phyloP scores from a whole-genome alignment of 257 asterid genomes.

The Ilex asprella region DNA sequence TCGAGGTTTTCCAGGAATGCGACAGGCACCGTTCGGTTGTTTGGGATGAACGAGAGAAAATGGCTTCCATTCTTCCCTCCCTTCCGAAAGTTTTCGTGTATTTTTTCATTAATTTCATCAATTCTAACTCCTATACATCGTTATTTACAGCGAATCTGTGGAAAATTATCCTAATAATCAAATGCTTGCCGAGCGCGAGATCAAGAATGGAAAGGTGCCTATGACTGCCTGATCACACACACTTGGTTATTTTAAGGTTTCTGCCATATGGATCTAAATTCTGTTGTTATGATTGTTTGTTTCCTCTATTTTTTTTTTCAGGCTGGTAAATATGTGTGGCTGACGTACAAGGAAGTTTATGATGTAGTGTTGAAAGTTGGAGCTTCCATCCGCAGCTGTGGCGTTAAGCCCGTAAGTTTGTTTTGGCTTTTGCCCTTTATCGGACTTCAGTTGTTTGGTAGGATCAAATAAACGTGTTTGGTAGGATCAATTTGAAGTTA shows the following conservation, averaged over 20 bases:
- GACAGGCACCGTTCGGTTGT: no score
- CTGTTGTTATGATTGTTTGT: background rate
- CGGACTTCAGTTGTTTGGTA: background rate
- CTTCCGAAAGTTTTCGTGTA: background rate
- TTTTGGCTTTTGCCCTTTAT: background rate
- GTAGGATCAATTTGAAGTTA: background rate
- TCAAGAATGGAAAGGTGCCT: slow-evolving; percentile 48
- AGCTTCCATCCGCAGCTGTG: slow-evolving; percentile 50
- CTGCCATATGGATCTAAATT: background rate
- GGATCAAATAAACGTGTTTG: background rate
- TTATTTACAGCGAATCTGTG: slow-evolving; percentile 48
- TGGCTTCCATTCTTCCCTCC: background rate
- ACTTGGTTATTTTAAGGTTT: background rate
- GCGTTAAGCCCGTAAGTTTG: slow-evolving; percentile 43
- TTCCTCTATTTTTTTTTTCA: slow-evolving; percentile 16
- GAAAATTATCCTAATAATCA: slow-evolving; percentile 38
- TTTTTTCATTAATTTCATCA: background rate
- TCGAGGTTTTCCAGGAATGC: no score
- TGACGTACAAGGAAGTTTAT: slow-evolving; percentile 57
- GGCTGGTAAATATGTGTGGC: slow-evolving; percentile 67
- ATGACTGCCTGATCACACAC: background rate
- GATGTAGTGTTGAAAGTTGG: slow-evolving; percentile 53
- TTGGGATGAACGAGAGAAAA: background rate
- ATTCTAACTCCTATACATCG: background rate
- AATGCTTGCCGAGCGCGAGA: slow-evolving; percentile 84